Conservation (phyloP, 2,329 filamentous ascomycete species). For the Diaporthe batatas region DNA sequence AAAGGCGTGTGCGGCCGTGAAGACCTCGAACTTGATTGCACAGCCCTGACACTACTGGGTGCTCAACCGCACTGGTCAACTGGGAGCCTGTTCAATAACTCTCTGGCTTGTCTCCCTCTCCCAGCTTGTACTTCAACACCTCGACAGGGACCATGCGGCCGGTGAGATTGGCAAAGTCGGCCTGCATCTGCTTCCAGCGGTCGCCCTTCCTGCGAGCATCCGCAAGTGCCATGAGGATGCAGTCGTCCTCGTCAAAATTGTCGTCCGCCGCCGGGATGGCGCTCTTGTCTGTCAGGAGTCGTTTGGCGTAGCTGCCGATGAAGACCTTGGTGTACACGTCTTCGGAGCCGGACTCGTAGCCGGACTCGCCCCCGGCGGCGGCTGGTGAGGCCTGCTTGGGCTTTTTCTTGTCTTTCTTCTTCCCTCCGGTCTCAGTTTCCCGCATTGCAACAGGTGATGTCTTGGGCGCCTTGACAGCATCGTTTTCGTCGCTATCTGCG, state of each 20-base stretch:
- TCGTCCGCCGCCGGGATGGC: constrained; percentile 37
- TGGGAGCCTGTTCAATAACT: constrained; percentile 4
- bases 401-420: constrained; percentile 21
- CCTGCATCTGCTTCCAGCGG: constrained; percentile 59
- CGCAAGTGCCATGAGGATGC: constrained; percentile 52
- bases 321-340: constrained; percentile 33
- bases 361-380: constrained; percentile 48
- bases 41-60: neutral
- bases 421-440: neutral
- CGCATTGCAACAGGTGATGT: neutral
- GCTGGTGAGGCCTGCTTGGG: constrained; percentile 39
- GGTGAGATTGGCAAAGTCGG: constrained; percentile 59
- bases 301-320: constrained; percentile 36
- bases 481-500: constrained; percentile 10
- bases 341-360: constrained; percentile 46
- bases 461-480: constrained; percentile 13
- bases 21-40: neutral
- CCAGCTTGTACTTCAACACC: constrained; percentile 54
- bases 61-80: neutral
- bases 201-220: constrained; percentile 51
- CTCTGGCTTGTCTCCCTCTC: constrained; percentile 47
- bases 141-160: constrained; percentile 56
- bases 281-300: constrained; percentile 10
- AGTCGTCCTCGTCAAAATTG: constrained; percentile 41
- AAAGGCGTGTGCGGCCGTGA: neutral